These are phyloP conservation scores for Wickerhamomyces bisporus DNA, from an alignment of 805 yeast species.

Conservation along the genomic window DNA sequence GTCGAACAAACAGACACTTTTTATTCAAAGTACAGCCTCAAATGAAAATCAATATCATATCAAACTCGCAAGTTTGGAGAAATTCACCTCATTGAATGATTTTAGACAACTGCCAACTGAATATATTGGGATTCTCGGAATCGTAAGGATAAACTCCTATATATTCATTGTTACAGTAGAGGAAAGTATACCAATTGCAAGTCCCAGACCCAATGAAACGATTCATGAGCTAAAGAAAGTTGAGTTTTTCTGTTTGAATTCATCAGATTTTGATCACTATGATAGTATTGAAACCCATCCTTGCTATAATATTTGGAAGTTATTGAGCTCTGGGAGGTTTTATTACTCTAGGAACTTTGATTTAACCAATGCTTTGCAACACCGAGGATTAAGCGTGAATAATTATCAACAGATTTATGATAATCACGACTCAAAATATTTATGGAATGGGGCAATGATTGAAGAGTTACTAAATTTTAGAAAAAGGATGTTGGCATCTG, in stretches of 20 bases:
- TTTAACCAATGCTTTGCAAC: conserved; percentile 74
- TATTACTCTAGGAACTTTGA: conserved; percentile 90
- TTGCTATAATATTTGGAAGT: conserved; percentile 66
- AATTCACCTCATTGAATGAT: background rate
- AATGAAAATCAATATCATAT: background rate
- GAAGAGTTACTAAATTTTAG: conserved; percentile 71
- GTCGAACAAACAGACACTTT: background rate
- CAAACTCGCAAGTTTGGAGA: background rate
- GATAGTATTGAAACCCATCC: conserved; percentile 55
- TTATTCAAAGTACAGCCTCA: background rate
- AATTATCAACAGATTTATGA: conserved; percentile 31
- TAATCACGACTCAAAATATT: conserved; percentile 67
- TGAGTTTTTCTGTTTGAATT: conserved; percentile 59
- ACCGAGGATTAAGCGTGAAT: conserved; percentile 46
- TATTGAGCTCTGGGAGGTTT: conserved; percentile 71
- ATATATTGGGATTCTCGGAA: conserved; percentile 57
- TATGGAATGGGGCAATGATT: conserved; percentile 90
- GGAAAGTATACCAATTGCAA: conserved; percentile 49
- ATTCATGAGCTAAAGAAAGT: conserved; percentile 53
- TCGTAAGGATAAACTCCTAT: conserved; percentile 47
- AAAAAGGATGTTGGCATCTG: conserved; percentile 54
- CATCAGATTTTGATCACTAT: conserved; percentile 45
- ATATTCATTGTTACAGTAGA: conserved; percentile 58
- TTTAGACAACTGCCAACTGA: conserved; percentile 29
- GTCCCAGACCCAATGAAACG: conserved; percentile 49